phyloP scores from a whole-genome alignment of 2,329 filamentous ascomycete species.

The Biscogniauxia marginata region DNA sequence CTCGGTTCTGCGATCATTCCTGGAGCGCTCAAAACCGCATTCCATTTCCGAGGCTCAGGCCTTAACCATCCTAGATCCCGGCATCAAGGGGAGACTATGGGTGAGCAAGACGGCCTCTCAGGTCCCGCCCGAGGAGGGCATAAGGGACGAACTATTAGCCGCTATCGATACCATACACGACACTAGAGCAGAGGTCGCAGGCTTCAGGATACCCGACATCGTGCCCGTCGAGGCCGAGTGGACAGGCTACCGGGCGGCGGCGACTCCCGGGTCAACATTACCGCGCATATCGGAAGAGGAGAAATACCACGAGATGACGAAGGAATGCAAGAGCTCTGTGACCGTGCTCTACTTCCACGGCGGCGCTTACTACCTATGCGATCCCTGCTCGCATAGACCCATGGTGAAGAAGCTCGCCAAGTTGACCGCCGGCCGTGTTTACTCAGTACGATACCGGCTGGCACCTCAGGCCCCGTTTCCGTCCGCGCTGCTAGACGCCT shows the following conservation, averaged over 20 bases:
- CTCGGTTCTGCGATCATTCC: conserved; percentile 66
- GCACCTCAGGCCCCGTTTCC: conserved; percentile 76
- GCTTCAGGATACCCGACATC: conserved; percentile 48
- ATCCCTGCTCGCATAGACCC: conserved; percentile 65
- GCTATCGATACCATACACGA: conserved; percentile 55
- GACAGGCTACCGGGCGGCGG: conserved; percentile 66
- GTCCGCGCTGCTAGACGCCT: conserved; percentile 67
- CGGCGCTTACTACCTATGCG: conserved; percentile 71
- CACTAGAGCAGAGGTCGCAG: conserved; percentile 30
- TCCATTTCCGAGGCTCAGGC: conserved; percentile 63
- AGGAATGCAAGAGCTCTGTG: conserved; percentile 59
- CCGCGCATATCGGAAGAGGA: conserved; percentile 60
- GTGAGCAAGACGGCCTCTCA: conserved; percentile 68
- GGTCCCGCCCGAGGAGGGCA: conserved; percentile 53
- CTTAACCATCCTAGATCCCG: conserved; percentile 30
- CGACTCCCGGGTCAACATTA: conserved; percentile 46
- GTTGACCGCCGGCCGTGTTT: conserved; percentile 64
- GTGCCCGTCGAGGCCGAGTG: conserved; percentile 68
- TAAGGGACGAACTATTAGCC: conserved; percentile 56
- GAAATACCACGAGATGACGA: conserved; percentile 66
- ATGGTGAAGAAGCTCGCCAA: conserved; percentile 62
- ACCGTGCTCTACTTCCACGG: conserved; percentile 76
- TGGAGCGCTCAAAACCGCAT: conserved; percentile 44
- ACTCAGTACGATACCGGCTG: conserved; percentile 72
- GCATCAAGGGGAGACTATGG: conserved; percentile 80